Evolutionary conservation across 2,329 filamentous ascomycete genomes (phyloP), one percentile per base, ranked within the genome.

Genomic region (Torrubiellomyces zombiae): DNA sequence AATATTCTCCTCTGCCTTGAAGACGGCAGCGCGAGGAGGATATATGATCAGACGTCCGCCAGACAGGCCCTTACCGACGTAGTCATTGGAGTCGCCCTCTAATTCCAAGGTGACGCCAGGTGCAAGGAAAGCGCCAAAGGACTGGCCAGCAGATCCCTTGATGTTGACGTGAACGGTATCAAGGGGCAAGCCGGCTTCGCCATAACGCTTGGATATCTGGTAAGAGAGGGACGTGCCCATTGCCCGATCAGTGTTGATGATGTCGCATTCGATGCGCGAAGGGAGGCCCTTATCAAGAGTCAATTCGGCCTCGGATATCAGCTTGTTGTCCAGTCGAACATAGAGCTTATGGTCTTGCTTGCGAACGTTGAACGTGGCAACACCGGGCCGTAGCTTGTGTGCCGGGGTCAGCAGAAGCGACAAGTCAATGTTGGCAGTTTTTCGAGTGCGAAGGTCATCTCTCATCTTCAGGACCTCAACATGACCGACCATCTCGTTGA

Each of bases 401-500:
- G 86, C 86, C 4, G 86, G 86, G 0, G 85, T 94, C 25, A 95
- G 60, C 42, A 95, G 89, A 28, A 94, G 70, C 20, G 82, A 92
- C 32, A 94, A 58, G 41, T 94, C 86, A 38, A 94, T 83, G 53
- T 92, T 93, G 51, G 78, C 69, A 18, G 85, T 92, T 67, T 94
- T 94, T 29, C 71, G 65, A 17, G 76, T 89, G 33, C 81, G 72
- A 20, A 94, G 66, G 42, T 94, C 86, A 36, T 94, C 85, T 17
- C 82, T 74, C 38, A 92, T 76, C 55, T 72, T 79, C 25, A 95
- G 63, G 19, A 77, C 67, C 51, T 95, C 86, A 14, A 81, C 86
- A 37, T 77, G 82, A 12, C 86, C 86, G 42, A 95, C 81, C 86
- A 94, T 94, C 52, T 95, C 86, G 47, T 94, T 95, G 48, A 95